phyloP scores from a whole-genome alignment of 208 protist genomes.

The Leishmania amazonensis region DNA sequence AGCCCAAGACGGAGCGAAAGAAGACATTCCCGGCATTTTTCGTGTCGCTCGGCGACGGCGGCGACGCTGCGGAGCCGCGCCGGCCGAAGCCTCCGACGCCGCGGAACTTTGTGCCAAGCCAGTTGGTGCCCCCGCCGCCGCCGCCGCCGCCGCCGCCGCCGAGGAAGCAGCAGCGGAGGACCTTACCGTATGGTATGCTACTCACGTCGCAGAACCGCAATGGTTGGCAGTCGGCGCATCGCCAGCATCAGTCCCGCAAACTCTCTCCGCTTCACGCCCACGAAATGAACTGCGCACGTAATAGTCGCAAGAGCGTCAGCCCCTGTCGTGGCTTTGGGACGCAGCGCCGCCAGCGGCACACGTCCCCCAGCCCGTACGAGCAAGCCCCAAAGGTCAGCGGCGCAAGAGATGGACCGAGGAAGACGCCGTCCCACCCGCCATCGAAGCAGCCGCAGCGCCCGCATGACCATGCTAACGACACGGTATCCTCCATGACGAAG shows the following conservation, averaged over 20 bases:
- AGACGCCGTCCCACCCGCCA: not conserved
- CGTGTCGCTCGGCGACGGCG: conserved; percentile 46
- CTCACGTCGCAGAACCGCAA: not conserved
- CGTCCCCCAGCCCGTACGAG: conserved; percentile 11
- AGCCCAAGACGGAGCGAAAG: conserved; percentile 80
- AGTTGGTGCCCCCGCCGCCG: conserved; percentile 12
- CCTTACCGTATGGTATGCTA: not conserved
- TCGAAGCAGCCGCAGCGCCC: not conserved
- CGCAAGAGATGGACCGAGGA: not conserved
- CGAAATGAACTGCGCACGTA: not conserved
- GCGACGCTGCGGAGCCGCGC: conserved; percentile 38
- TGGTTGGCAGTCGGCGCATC: not conserved
- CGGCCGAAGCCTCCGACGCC: conserved; percentile 80
- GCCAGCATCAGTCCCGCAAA: not conserved
- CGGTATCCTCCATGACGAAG: not conserved
- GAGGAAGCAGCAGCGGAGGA: not conserved
- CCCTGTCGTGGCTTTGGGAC: not conserved
- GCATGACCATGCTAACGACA: not conserved
- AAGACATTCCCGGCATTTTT: conserved; percentile 57
- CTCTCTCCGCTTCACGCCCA: not conserved
- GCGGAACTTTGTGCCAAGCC: conserved; percentile 62
- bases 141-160: conserved; percentile 1
- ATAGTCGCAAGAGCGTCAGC: not conserved
- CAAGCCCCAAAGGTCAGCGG: not conserved
- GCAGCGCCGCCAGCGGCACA: conserved; percentile 7